Conservation (phyloP, 2,329 filamentous ascomycete genomes). For the Fusarium udum region DNA sequence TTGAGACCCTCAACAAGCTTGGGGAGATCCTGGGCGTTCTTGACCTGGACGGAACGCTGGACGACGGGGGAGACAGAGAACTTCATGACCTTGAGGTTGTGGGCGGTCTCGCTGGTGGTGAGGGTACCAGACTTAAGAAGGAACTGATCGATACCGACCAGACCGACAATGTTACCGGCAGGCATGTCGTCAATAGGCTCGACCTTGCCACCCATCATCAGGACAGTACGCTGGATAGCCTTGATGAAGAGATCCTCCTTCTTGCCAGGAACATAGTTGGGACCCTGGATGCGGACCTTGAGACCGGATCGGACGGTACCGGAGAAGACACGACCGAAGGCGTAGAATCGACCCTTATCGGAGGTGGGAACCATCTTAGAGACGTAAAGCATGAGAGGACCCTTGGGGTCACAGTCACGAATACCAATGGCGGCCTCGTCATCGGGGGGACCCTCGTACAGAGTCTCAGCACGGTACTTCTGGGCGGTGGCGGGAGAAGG, state of each 20-base stretch:
- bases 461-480: slow-evolving; percentile 96
- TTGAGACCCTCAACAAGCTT: slow-evolving; percentile 99
- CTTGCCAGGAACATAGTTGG: slow-evolving; percentile 97
- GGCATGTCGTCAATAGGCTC: slow-evolving; percentile 99
- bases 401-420: slow-evolving; percentile 98
- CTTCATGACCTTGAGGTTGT: slow-evolving; percentile 99
- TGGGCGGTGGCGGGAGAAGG: slow-evolving; percentile 96
- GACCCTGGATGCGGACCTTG: slow-evolving; percentile 99
- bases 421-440: slow-evolving; percentile 95
- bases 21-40: slow-evolving; percentile 99
- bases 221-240: slow-evolving; percentile 98
- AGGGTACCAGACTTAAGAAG: slow-evolving; percentile 99
- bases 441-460: slow-evolving; percentile 97
- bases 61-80: slow-evolving; percentile 99
- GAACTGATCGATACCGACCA: slow-evolving; percentile 99
- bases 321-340: slow-evolving; percentile 99
- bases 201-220: slow-evolving; percentile 99
- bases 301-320: slow-evolving; percentile 97
- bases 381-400: slow-evolving; percentile 99
- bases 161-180: slow-evolving; percentile 99
- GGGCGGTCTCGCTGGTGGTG: slow-evolving; percentile 94
- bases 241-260: slow-evolving; percentile 99
- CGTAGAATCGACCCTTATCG: slow-evolving; percentile 99
- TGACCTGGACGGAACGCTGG: slow-evolving; percentile 97
- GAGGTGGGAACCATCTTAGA: slow-evolving; percentile 99